A percentile compares a stretch with the other conserved stretches of the same genome.
Evolutionary conservation across 2,329 filamentous ascomycete species (phyloP).

Genomic region (Trichophaea hybrida): DNA sequence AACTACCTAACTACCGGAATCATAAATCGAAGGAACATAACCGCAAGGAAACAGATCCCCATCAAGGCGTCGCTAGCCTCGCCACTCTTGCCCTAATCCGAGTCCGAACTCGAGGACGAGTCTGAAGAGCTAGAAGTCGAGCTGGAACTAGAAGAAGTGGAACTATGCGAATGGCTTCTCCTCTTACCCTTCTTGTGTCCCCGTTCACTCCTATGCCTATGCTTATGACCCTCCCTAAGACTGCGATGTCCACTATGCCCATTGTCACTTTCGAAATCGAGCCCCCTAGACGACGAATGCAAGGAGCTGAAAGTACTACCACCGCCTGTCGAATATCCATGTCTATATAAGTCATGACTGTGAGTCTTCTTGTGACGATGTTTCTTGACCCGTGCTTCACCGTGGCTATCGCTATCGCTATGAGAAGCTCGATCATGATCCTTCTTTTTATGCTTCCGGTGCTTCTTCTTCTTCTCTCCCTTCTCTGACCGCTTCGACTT

Average conservation of each 20-base stretch:
- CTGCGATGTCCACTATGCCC: neutral
- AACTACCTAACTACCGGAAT: too few species aligned
- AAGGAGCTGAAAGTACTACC: slow-evolving; percentile 7
- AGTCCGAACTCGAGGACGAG: slow-evolving; percentile 12
- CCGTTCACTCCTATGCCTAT: slow-evolving; percentile 9
- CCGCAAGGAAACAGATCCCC: too few species aligned
- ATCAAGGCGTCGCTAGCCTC: neutral
- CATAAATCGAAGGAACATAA: too few species aligned
- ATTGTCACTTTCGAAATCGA: neutral
- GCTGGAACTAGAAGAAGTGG: slow-evolving; percentile 10
- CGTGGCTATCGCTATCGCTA: neutral
- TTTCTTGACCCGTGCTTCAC: slow-evolving; percentile 1
- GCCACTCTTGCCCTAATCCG: slow-evolving; percentile 1
- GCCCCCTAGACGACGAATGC: neutral
- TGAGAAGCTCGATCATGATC: slow-evolving; percentile 2
- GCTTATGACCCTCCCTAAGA: slow-evolving; percentile 3
- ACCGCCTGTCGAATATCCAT: slow-evolving; percentile 22
- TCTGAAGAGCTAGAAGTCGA: slow-evolving; percentile 5
- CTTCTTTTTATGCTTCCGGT: neutral
- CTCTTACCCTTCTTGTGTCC: slow-evolving; percentile 9
- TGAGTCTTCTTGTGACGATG: neutral
- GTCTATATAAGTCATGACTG: slow-evolving; percentile 9
- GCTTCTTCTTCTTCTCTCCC: neutral
- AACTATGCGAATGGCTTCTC: slow-evolving; percentile 5
- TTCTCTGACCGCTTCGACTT: neutral